Percentiles rank a stretch among this genome's conserved stretches.
phyloP scores from a whole-genome alignment of 768 basidiomycete genomes.

The Phylloporus sp. region DNA sequence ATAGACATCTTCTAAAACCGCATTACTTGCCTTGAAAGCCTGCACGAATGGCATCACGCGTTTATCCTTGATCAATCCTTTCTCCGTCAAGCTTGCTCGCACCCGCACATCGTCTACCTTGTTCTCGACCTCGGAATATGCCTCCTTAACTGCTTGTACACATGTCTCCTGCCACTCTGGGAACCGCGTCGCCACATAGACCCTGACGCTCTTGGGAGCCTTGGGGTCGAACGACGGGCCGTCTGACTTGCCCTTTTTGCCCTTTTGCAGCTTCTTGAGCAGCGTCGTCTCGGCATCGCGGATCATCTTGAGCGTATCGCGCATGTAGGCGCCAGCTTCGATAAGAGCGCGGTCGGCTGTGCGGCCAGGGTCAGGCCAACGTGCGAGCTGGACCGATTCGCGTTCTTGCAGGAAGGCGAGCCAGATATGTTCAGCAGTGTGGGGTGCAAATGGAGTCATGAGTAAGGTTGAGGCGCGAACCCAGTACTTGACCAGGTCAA shows the following conservation, averaged over 20 bases:
- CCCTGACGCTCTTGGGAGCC: slow-evolving; percentile 75
- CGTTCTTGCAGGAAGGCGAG: slow-evolving; percentile 65
- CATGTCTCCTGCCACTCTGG: slow-evolving; percentile 92
- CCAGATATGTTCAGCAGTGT: slow-evolving; percentile 93
- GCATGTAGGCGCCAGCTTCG: slow-evolving; percentile 82
- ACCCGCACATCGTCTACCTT: slow-evolving; percentile 83
- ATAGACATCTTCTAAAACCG: neutral
- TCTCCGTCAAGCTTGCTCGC: slow-evolving; percentile 58
- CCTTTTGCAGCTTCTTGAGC: slow-evolving; percentile 77
- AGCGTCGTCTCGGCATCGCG: slow-evolving; percentile 81
- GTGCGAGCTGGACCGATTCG: slow-evolving; percentile 75
- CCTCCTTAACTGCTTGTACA: slow-evolving; percentile 68
- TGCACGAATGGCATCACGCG: slow-evolving; percentile 93
- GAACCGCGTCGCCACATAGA: slow-evolving; percentile 90
- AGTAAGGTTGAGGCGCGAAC: slow-evolving; percentile 78
- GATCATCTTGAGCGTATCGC: slow-evolving; percentile 84
- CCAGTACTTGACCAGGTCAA: slow-evolving; percentile 81
- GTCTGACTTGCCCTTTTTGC: slow-evolving; percentile 53
- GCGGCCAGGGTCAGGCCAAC: slow-evolving; percentile 69
- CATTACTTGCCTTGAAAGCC: slow-evolving; percentile 69
- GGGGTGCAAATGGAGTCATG: slow-evolving; percentile 84
- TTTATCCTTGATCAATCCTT: slow-evolving; percentile 93
- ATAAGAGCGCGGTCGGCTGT: slow-evolving; percentile 63
- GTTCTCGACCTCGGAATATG: slow-evolving; percentile 53
- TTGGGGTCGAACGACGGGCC: slow-evolving; percentile 73